Evolutionary conservation across 1,139 yeast genomes (phyloP), one percentile per base, ranked within the genome.

Genomic region (Suhomyces chickasaworum): DNA sequence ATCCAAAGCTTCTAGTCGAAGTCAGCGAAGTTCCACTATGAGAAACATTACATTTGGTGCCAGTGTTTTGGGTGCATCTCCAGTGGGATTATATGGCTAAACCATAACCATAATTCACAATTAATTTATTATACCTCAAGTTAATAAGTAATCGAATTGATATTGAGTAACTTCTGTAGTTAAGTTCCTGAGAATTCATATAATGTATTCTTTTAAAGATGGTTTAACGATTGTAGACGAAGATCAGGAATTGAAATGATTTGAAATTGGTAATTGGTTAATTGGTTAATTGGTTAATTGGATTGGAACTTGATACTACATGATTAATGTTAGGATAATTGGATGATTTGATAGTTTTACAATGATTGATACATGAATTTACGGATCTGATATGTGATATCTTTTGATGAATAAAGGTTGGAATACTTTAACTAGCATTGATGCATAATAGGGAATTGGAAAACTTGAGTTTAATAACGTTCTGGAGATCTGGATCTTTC

Each of bases 401-500:
- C 37, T 34, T 18, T 37, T 16, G 39, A 25, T 17, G 32, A 10
- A 15, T 15, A 12, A 16, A 17, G 15, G 39, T 10, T 7, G 31
- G 37, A 27, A 23, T 25, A n/a, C n/a, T 42, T 27, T 38, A 42
- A 18, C 42, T 39, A 39, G 33, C 33, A n/a, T 16, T 15, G 13
- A 23, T 61, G 70, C 40, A 53, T 73, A 1, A 45, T 73, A 1
- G 45, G 68, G 46, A 42, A 42, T 66, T 35, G 17, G 27, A 60
- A 71, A 6, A 49, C 67, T n/a, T n/a, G n/a, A n/a, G n/a, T 38
- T 41, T 51, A 58, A 36, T 58, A 57, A 41, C 71, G 66, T 49
- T 65, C 72, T 10, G 76, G 77, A n/a, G 76, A 71, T 54, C 75
- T 67, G 33, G 76, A 70, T 58, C 77, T 62, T 38, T 56, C 56